Evolutionary conservation across 768 basidiomycete genomes (phyloP).

Genomic region (Leucosporidium yakuticum): DNA sequence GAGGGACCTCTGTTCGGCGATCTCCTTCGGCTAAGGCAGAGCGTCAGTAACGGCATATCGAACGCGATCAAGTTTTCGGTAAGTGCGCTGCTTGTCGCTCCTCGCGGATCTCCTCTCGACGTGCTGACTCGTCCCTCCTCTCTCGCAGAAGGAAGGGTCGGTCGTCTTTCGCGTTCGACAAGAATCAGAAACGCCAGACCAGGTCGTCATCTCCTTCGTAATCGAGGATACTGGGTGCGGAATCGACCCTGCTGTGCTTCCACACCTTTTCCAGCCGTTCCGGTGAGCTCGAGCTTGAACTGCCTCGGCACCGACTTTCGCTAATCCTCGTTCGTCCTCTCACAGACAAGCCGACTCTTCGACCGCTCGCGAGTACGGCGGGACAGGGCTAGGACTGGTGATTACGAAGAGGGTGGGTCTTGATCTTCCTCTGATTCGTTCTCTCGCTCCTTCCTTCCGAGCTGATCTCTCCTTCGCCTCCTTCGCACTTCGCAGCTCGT

Average conservation of each 20-base stretch:
- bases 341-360: slow-evolving; percentile 79
- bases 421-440: too few species aligned
- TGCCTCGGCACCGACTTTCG: background rate
- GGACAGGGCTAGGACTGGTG: slow-evolving; percentile 88
- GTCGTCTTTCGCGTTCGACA: slow-evolving; percentile 13
- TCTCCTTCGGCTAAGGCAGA: too few species aligned
- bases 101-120: too few species aligned
- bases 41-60: too few species aligned
- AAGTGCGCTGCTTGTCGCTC: too few species aligned
- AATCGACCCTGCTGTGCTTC: slow-evolving; percentile 19
- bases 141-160: too few species aligned
- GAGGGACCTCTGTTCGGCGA: too few species aligned
- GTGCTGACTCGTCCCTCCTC: too few species aligned
- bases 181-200: slow-evolving; percentile 10
- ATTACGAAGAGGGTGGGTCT: slow-evolving; percentile 48
- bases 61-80: too few species aligned
- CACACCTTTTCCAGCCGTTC: slow-evolving; percentile 32
- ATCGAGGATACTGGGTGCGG: slow-evolving; percentile 31
- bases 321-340: background rate
- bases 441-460: too few species aligned
- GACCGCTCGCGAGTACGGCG: slow-evolving; percentile 82
- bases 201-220: slow-evolving; percentile 13
- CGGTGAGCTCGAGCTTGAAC: slow-evolving; percentile 5
- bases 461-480: background rate
- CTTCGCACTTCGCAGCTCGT: slow-evolving; percentile 10